A percentile compares a stretch with the other conserved stretches of the same genome.
Conservation (phyloP, 257 asterid species). For the Nicotiana attenuata region DNA sequence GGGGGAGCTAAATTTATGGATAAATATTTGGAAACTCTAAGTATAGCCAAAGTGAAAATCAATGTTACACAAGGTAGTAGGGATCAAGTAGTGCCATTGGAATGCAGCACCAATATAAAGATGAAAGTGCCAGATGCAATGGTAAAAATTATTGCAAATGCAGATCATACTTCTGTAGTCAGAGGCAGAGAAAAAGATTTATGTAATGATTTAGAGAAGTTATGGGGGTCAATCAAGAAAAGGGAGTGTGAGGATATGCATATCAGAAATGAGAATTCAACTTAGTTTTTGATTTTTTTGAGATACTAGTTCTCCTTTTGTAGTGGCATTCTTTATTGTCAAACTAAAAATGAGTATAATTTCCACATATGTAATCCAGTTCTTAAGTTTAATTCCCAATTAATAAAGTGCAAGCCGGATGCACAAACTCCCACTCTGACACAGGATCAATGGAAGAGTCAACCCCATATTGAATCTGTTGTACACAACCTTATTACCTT, state of each 20-base stretch:
- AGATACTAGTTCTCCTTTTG: background rate
- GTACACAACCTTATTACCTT: background rate
- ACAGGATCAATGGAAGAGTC: background rate
- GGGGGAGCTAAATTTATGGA: conserved; percentile 69
- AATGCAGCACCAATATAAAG: conserved; percentile 56
- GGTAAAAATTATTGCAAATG: conserved; percentile 36
- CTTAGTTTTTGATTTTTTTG: background rate
- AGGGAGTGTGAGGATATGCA: too few species aligned
- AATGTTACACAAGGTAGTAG: conserved; percentile 47
- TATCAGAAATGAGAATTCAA: background rate
- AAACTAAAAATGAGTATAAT: background rate
- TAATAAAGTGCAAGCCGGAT: background rate
- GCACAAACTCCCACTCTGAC: background rate
- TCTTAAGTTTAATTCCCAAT: background rate
- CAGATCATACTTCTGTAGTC: conserved; percentile 53
- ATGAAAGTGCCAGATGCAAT: conserved; percentile 42
- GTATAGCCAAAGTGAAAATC: conserved; percentile 34
- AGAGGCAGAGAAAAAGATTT: conserved; percentile 45
- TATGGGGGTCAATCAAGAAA: conserved; percentile 34
- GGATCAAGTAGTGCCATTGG: conserved; percentile 63
- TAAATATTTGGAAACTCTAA: conserved; percentile 46
- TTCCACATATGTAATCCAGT: background rate
- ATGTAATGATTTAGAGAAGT: conserved; percentile 35
- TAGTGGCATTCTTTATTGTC: background rate
- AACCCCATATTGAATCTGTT: background rate